Percentiles rank a stretch among this genome's conserved stretches.
phyloP scores from a whole-genome alignment of 306 rosid species.

The Argentina anserina region DNA sequence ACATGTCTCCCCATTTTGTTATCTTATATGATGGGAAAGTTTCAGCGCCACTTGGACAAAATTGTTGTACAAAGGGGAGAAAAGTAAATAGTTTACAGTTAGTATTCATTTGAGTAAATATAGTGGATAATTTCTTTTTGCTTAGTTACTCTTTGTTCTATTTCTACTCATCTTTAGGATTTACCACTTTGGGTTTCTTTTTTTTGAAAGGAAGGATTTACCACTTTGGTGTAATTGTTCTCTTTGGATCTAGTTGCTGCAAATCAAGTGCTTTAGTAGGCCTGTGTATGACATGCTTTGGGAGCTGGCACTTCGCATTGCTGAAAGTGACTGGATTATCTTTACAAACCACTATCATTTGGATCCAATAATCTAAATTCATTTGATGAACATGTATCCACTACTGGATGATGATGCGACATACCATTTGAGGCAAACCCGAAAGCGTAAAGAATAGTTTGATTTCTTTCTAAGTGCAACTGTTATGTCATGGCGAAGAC shows the following conservation, averaged over 20 bases:
- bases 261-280: background rate
- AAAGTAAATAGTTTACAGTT: background rate
- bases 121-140: slow-evolving; percentile 4
- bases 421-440: background rate
- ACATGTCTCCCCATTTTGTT: slow-evolving; percentile 13
- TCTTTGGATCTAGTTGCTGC: background rate
- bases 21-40: slow-evolving; percentile 16
- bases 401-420: background rate
- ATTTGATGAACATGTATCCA: background rate
- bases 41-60: slow-evolving; percentile 9
- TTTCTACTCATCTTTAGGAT: background rate
- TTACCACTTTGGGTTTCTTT: no score
- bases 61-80: slow-evolving; percentile 4
- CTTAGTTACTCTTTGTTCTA: background rate
- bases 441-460: background rate
- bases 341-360: background rate
- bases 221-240: background rate
- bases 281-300: background rate
- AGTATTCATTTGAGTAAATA: slow-evolving; percentile 8
- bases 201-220: no score
- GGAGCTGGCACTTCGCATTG: background rate
- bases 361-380: background rate
- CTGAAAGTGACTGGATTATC: background rate
- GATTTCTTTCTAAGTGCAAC: background rate
- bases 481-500: no score